A percentile compares a stretch with the other conserved stretches of the same genome.
These are phyloP conservation scores for Aspergillus terreus DNA, from an alignment of 2,329 filamentous ascomycete genomes.

Conservation along the genomic window DNA sequence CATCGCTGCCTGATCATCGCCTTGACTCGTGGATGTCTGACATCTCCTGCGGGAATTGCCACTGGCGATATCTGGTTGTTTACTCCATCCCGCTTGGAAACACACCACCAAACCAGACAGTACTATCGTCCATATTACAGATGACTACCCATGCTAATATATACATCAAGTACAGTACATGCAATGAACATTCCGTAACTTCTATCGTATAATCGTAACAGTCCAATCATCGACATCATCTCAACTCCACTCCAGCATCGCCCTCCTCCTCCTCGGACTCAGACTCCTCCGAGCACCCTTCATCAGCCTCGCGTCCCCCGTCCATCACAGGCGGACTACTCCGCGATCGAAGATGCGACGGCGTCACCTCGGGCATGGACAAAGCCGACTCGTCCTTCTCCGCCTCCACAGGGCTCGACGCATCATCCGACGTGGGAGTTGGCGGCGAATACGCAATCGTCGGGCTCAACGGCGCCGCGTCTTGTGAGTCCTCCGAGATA, in stretches of 20 bases:
- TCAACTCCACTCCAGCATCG: neutral
- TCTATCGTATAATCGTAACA: too few species aligned
- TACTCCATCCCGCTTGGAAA: too few species aligned
- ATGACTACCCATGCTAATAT: too few species aligned
- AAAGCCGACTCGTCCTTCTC: conserved; percentile 10
- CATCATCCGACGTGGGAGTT: conserved; percentile 33
- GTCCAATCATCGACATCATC: too few species aligned
- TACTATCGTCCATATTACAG: too few species aligned
- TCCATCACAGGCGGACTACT: conserved; percentile 30
- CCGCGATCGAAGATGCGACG: conserved; percentile 25
- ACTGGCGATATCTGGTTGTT: neutral
- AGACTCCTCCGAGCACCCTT: neutral
- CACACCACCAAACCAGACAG: too few species aligned
- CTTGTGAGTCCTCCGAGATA: conserved; percentile 33
- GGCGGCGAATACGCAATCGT: conserved; percentile 36
- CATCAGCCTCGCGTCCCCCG: conserved; percentile 6
- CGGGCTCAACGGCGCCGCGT: conserved; percentile 23
- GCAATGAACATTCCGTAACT: too few species aligned
- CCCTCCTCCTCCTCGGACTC: neutral
- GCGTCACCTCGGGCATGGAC: conserved; percentile 19
- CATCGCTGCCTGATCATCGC: too few species aligned
- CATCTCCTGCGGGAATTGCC: neutral
- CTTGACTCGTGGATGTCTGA: too few species aligned
- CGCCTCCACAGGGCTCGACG: conserved; percentile 10
- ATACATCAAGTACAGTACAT: too few species aligned